Evolutionary conservation across 2,329 filamentous ascomycete genomes (phyloP).

Genomic region (Endoconidiophora polonica): DNA sequence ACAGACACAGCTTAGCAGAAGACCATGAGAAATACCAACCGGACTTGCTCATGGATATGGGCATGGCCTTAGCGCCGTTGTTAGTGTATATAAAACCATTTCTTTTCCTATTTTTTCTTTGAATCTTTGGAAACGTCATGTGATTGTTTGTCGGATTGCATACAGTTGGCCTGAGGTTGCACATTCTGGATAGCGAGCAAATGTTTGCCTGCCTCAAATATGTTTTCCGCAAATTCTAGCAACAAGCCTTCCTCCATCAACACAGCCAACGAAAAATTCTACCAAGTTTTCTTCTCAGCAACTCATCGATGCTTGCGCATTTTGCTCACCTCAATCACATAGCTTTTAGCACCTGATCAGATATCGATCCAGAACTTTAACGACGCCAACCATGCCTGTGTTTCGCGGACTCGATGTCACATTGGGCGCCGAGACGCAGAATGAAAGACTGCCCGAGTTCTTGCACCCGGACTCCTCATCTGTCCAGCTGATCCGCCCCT

Average conservation of each 20-base stretch:
- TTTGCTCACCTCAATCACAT: background rate
- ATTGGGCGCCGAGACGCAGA: slow-evolving; percentile 23
- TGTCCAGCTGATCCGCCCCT: slow-evolving; percentile 18
- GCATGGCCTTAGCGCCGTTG: slow-evolving; percentile 10
- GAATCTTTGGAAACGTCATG: background rate
- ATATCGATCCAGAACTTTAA: background rate
- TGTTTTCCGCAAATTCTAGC: background rate
- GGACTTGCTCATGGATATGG: slow-evolving; percentile 13
- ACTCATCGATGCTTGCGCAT: background rate
- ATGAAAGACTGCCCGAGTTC: slow-evolving; percentile 32
- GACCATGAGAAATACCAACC: slow-evolving; percentile 15
- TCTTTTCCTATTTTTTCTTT: slow-evolving; percentile 1
- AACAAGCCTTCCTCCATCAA: background rate
- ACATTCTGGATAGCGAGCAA: no score
- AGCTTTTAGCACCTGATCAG: background rate
- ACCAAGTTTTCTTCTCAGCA: background rate
- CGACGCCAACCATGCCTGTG: slow-evolving; percentile 26
- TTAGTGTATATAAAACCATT: slow-evolving; percentile 11
- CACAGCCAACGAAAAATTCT: background rate
- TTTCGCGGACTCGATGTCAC: slow-evolving; percentile 32
- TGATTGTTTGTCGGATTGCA: no score
- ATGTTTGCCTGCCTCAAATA: no score
- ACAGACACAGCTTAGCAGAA: background rate
- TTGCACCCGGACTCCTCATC: slow-evolving; percentile 36
- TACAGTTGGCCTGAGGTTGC: no score